Percentiles rank a stretch among this genome's conserved stretches.
phyloP scores from a whole-genome alignment of 257 asterid species.

The Gentiana macrophylla region DNA sequence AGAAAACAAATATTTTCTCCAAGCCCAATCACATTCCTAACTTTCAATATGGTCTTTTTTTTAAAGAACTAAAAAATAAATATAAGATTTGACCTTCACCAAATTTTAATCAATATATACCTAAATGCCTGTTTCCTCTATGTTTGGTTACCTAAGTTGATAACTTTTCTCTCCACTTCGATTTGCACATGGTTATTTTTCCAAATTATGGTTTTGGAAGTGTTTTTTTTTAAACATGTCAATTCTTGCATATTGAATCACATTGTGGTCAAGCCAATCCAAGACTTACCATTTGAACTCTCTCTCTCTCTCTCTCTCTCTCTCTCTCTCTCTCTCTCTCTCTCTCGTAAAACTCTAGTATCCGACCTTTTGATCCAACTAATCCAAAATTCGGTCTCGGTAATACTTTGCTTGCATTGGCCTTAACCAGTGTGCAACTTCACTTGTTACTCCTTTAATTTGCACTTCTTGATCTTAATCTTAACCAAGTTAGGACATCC shows the following conservation, averaged over 20 bases:
- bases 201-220: constrained; percentile 33
- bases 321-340: too few species aligned
- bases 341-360: too few species aligned
- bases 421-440: constrained; percentile 52
- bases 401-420: constrained; percentile 9
- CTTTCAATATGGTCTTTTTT: too few species aligned
- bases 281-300: too few species aligned
- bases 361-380: too few species aligned
- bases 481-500: constrained; percentile 16
- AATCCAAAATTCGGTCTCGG: too few species aligned
- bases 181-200: constrained; percentile 38
- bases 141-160: constrained; percentile 49
- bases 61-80: background rate
- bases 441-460: constrained; percentile 45
- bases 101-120: constrained; percentile 46
- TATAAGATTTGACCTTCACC: constrained; percentile 59
- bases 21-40: too few species aligned
- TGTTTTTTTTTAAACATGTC: constrained; percentile 16
- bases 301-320: too few species aligned
- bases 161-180: constrained; percentile 4
- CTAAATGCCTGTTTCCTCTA: constrained; percentile 52
- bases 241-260: constrained; percentile 13
- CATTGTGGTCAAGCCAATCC: constrained; percentile 17
- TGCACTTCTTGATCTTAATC: constrained; percentile 74
- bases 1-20: too few species aligned